phyloP scores from a whole-genome alignment of 805 yeast species.

The Priceomyces medius region DNA sequence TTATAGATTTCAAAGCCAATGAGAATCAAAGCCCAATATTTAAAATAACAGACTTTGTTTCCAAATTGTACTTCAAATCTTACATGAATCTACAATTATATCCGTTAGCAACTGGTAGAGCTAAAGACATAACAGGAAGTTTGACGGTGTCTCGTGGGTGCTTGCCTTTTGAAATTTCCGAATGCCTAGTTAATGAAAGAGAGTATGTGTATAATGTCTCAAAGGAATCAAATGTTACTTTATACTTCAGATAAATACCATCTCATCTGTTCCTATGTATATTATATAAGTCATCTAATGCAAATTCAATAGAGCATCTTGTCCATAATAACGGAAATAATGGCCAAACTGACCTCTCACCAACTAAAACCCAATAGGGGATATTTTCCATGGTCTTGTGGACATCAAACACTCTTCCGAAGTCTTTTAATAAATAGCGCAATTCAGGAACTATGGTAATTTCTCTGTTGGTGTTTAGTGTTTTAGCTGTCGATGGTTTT shows the following conservation, averaged over 20 bases:
- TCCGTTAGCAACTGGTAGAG: slow-evolving; percentile 78
- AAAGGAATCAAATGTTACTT: slow-evolving; percentile 50
- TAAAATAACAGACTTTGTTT: slow-evolving; percentile 47
- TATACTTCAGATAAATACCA: slow-evolving; percentile 40
- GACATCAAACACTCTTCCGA: slow-evolving; percentile 76
- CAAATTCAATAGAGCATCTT: slow-evolving; percentile 85
- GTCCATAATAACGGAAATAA: slow-evolving; percentile 80
- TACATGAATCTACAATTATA: slow-evolving; percentile 53
- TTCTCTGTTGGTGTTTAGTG: slow-evolving; percentile 63
- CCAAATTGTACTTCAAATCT: slow-evolving; percentile 50
- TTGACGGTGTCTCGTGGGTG: slow-evolving; percentile 61
- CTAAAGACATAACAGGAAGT: slow-evolving; percentile 78
- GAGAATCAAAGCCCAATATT: slow-evolving; percentile 31
- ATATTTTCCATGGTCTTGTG: slow-evolving; percentile 69
- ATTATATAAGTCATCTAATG: slow-evolving; percentile 72
- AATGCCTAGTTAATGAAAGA: slow-evolving; percentile 45
- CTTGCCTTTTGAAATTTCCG: slow-evolving; percentile 23
- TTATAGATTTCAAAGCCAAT: slow-evolving; percentile 26
- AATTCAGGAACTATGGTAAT: slow-evolving; percentile 89
- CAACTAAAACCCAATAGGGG: slow-evolving; percentile 85
- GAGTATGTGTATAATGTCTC: slow-evolving; percentile 62
- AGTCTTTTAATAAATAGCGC: slow-evolving; percentile 63
- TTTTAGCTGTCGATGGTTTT: slow-evolving; percentile 65
- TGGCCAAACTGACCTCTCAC: slow-evolving; percentile 94
- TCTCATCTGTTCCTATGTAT: slow-evolving; percentile 33